Conservation (phyloP, 2,329 filamentous ascomycete species). For the Sclerotinia minor region DNA sequence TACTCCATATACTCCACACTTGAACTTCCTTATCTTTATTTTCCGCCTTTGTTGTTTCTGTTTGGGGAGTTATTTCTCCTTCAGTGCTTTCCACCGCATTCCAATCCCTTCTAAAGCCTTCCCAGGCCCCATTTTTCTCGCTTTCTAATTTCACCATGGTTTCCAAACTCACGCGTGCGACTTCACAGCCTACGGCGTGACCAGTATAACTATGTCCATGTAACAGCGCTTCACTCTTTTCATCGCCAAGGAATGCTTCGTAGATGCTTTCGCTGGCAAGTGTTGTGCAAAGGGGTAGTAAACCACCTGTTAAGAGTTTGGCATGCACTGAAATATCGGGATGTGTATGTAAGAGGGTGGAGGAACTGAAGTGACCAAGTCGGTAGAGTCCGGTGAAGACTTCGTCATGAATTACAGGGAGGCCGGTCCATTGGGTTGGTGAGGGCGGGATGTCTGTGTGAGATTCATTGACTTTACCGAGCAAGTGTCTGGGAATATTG, state of each 20-base stretch:
- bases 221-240: constrained; percentile 76
- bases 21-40: not conserved
- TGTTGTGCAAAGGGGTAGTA: constrained; percentile 76
- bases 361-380: constrained; percentile 69
- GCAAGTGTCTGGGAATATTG: constrained; percentile 45
- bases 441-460: constrained; percentile 28
- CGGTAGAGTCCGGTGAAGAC: constrained; percentile 86
- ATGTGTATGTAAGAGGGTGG: constrained; percentile 66
- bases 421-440: constrained; percentile 61
- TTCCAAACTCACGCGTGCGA: constrained; percentile 66
- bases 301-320: constrained; percentile 78
- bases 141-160: constrained; percentile 60
- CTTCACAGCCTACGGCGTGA: constrained; percentile 76
- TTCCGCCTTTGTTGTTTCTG: not conserved
- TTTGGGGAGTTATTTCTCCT: not conserved
- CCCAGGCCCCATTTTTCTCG: constrained; percentile 56
- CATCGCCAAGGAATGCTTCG: constrained; percentile 65
- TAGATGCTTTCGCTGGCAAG: constrained; percentile 74
- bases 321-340: constrained; percentile 80
- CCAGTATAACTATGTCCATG: constrained; percentile 89
- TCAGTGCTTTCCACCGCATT: not conserved
- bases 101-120: constrained; percentile 55
- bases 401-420: constrained; percentile 81
- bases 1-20: constrained; percentile 72
- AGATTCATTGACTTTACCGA: constrained; percentile 8